Evolutionary conservation across 768 basidiomycete species (phyloP).

Genomic region (Panaeolus papilionaceus): DNA sequence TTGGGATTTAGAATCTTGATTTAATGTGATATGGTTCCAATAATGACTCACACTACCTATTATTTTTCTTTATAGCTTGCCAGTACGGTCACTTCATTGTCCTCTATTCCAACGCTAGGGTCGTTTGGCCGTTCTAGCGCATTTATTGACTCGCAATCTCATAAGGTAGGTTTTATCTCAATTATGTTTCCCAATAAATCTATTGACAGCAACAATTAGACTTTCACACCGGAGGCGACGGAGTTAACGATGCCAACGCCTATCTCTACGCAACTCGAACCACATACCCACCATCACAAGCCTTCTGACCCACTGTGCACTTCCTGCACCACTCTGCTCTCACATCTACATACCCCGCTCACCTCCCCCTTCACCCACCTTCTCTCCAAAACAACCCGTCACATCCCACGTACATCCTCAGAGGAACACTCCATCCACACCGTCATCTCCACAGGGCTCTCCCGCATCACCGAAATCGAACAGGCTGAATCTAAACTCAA

Average conservation of each 20-base stretch:
- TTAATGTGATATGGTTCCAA: not conserved
- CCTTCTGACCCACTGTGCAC: not conserved
- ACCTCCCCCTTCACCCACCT: conserved; percentile 8
- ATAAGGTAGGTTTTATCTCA: not conserved
- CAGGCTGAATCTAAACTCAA: not conserved
- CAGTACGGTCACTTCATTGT: not conserved
- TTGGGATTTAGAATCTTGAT: too few relatives aligned
- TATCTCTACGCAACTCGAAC: not conserved
- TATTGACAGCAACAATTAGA: not conserved
- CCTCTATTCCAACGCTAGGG: not conserved
- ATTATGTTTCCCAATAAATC: not conserved
- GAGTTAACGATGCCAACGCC: not conserved
- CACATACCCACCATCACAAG: not conserved
- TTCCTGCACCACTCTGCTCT: not conserved
- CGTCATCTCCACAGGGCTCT: conserved; percentile 6
- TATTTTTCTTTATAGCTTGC: not conserved
- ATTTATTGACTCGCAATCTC: not conserved
- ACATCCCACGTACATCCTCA: not conserved
- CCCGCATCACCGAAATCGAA: conserved; percentile 6
- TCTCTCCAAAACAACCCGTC: conserved; percentile 3
- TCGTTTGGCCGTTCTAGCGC: not conserved
- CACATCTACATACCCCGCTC: not conserved
- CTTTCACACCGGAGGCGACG: not conserved
- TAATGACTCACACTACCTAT: not conserved
- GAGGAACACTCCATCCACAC: conserved; percentile 11